These are phyloP conservation scores for Xylaria sp. DNA, from an alignment of 2,329 filamentous ascomycete genomes.

Conservation along the genomic window DNA sequence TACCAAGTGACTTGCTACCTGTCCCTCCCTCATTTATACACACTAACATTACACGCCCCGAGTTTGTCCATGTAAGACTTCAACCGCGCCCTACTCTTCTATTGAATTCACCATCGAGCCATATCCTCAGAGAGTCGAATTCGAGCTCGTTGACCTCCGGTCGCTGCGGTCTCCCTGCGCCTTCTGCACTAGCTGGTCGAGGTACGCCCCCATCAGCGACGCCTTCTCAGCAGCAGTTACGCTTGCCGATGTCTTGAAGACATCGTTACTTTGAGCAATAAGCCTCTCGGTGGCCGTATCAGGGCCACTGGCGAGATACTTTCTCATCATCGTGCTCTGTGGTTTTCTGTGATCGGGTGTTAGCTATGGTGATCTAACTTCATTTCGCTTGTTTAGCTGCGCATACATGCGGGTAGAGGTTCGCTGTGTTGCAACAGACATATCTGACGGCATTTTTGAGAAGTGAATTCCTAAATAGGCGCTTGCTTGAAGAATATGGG, in stretches of 20 bases:
- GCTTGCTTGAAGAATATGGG: not conserved
- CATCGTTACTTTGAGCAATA: conserved; percentile 9
- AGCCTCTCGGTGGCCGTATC: conserved; percentile 40
- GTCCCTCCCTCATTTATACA: not conserved
- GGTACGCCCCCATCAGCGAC: conserved; percentile 31
- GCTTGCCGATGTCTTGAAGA: conserved; percentile 7
- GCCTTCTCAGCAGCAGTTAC: conserved; percentile 26
- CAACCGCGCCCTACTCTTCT: not conserved
- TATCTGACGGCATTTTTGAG: conserved; percentile 12
- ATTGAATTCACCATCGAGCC: not conserved
- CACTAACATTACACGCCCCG: not conserved
- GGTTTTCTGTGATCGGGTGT: conserved; percentile 19
- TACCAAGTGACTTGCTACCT: not conserved
- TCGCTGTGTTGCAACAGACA: conserved; percentile 3
- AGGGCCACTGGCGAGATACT: conserved; percentile 39
- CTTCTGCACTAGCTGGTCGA: conserved; percentile 36
- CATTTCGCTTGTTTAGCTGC: not conserved
- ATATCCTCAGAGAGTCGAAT: not conserved
- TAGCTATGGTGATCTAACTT: not conserved
- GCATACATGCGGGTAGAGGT: conserved; percentile 17
- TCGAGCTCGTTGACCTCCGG: conserved; percentile 8
- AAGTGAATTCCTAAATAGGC: not conserved
- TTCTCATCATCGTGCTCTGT: conserved; percentile 39
- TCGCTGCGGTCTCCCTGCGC: conserved; percentile 18
- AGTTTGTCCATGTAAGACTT: not conserved